Evolutionary conservation across 2,329 filamentous ascomycete genomes (phyloP).

Genomic region (Clonostachys solani): DNA sequence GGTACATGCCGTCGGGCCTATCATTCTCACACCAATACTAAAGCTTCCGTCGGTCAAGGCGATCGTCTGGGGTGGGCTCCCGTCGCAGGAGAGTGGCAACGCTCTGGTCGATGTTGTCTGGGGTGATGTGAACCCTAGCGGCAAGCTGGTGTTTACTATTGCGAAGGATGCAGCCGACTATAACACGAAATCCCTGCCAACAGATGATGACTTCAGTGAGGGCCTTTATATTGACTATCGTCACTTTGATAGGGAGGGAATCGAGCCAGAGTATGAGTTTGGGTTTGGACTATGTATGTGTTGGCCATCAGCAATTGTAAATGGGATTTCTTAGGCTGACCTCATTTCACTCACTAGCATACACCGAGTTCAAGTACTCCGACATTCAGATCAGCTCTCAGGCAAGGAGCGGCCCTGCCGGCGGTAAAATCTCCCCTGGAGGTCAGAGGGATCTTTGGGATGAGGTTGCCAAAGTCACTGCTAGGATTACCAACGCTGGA

Average conservation of each 20-base stretch:
- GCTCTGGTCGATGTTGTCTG: constrained; percentile 71
- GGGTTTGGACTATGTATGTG: constrained; percentile 63
- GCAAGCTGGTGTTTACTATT: constrained; percentile 62
- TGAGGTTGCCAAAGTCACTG: constrained; percentile 43
- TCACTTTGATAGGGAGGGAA: constrained; percentile 64
- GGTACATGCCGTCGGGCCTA: constrained; percentile 67
- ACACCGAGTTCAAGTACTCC: constrained; percentile 63
- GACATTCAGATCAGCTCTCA: constrained; percentile 31
- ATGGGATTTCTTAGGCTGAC: neutral
- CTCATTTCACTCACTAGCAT: constrained; percentile 38
- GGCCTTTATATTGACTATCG: constrained; percentile 75
- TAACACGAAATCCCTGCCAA: constrained; percentile 22
- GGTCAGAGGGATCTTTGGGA: constrained; percentile 42
- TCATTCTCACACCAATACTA: constrained; percentile 59
- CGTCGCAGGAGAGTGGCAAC: constrained; percentile 74
- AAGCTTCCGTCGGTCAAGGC: constrained; percentile 61
- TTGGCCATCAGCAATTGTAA: neutral
- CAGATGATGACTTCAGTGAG: constrained; percentile 59
- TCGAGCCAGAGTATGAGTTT: constrained; percentile 65
- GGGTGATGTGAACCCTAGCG: constrained; percentile 64
- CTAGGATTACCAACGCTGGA: constrained; percentile 63
- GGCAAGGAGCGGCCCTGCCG: constrained; percentile 30
- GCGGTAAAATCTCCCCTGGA: constrained; percentile 32
- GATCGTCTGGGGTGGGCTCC: constrained; percentile 72
- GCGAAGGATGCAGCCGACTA: constrained; percentile 42